phyloP scores from a whole-genome alignment of 1,139 yeast genomes.

The Wickerhamomyces sp. region DNA sequence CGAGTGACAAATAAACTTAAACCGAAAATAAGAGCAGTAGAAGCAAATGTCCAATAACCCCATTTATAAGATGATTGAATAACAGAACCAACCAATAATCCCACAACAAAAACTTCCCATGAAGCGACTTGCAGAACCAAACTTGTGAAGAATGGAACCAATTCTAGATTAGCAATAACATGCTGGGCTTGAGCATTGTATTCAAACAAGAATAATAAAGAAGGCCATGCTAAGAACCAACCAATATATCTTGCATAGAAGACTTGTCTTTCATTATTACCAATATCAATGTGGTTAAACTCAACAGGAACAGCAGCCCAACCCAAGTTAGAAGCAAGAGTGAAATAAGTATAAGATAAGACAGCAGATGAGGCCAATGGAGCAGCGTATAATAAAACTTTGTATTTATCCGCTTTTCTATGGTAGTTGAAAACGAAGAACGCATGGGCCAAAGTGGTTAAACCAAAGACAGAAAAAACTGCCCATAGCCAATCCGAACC shows the following conservation, averaged over 20 bases:
- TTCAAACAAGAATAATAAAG: slow-evolving; percentile 24
- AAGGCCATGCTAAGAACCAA: slow-evolving; percentile 52
- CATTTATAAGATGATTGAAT: slow-evolving; percentile 47
- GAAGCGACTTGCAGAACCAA: slow-evolving; percentile 31
- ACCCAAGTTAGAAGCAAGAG: slow-evolving; percentile 67
- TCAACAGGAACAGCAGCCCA: slow-evolving; percentile 51
- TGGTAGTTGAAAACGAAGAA: slow-evolving; percentile 36
- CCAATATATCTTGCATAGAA: slow-evolving; percentile 64
- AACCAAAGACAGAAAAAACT: slow-evolving; percentile 47
- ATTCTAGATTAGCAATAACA: slow-evolving; percentile 14
- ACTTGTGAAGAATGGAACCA: slow-evolving; percentile 21
- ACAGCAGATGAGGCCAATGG: slow-evolving; percentile 37
- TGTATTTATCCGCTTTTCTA: slow-evolving; percentile 9
- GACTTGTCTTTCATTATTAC: slow-evolving; percentile 44
- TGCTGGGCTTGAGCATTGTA: slow-evolving; percentile 18
- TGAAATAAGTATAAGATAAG: slow-evolving; percentile 51
- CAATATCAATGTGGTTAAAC: slow-evolving; percentile 46
- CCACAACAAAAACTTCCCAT: slow-evolving; percentile 41
- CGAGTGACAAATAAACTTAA: slow-evolving; percentile 25
- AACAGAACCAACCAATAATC: slow-evolving; percentile 46
- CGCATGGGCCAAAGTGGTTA: slow-evolving; percentile 40
- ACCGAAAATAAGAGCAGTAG: slow-evolving; percentile 37
- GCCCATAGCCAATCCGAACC: slow-evolving; percentile 77
- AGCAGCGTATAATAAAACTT: slow-evolving; percentile 13
- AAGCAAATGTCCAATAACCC: slow-evolving; percentile 46